Evolutionary conservation across 345 rosid species (phyloP).

Genomic region (Dovyalis caffra): DNA sequence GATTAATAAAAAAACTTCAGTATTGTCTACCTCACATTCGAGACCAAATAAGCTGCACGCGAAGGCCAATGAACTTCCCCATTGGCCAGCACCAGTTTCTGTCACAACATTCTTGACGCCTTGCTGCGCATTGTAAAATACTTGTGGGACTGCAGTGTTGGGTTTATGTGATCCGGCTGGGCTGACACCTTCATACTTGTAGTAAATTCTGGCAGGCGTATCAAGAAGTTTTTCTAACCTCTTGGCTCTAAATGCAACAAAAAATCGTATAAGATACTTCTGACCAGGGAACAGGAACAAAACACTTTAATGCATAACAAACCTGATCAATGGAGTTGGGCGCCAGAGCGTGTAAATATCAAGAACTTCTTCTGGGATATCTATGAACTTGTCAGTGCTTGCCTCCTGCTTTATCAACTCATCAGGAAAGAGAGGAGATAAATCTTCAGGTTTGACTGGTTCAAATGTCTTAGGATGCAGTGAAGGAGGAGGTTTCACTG

Average conservation of each 20-base stretch:
- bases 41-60: conserved; percentile 84
- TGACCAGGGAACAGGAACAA: not conserved
- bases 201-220: conserved; percentile 91
- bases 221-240: conserved; percentile 88
- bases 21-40: conserved; percentile 59
- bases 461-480: conserved; percentile 75
- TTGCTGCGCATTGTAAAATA: conserved; percentile 68
- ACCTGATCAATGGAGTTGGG: conserved; percentile 94
- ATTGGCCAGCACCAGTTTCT: conserved; percentile 97
- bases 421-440: conserved; percentile 73
- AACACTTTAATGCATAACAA: not conserved
- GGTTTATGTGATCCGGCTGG: conserved; percentile 99
- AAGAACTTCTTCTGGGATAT: conserved; percentile 84
- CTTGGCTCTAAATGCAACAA: conserved; percentile 63
- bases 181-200: conserved; percentile 90
- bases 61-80: conserved; percentile 93
- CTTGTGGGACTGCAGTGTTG: conserved; percentile 88
- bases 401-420: conserved; percentile 87
- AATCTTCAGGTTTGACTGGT: conserved; percentile 71
- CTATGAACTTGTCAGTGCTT: conserved; percentile 61
- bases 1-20: not conserved
- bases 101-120: conserved; percentile 81
- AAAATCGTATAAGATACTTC: conserved; percentile 2
- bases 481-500: conserved; percentile 78
- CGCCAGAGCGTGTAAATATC: conserved; percentile 89